Evolutionary conservation across 306 rosid species (phyloP).

Genomic region (Inga leiocalycina): DNA sequence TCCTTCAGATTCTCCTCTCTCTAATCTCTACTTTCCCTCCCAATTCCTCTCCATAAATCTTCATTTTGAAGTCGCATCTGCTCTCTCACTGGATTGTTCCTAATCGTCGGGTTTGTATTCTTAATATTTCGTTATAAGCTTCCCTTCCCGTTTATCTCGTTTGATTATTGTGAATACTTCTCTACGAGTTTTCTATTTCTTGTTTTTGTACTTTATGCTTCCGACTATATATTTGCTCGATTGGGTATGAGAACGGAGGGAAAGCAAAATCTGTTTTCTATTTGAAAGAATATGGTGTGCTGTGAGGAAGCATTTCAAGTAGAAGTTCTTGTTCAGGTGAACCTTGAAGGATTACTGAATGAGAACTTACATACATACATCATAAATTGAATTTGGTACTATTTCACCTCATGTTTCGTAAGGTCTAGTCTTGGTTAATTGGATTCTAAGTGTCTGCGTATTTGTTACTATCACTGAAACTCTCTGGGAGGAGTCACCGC

Average conservation of each 20-base stretch:
- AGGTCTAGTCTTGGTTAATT: background rate
- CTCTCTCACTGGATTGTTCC: background rate
- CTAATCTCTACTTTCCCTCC: background rate
- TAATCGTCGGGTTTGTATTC: conserved; percentile 1
- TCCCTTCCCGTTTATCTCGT: conserved; percentile 25
- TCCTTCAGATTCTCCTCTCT: conserved; percentile 69
- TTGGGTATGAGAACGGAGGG: background rate
- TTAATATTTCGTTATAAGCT: background rate
- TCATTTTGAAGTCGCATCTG: background rate
- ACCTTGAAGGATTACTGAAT: background rate
- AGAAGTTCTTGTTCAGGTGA: conserved; percentile 1
- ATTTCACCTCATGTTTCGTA: background rate
- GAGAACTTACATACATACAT: background rate
- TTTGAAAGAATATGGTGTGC: background rate
- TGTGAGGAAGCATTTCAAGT: background rate
- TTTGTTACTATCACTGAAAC: background rate
- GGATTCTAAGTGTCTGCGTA: background rate
- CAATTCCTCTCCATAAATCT: conserved; percentile 6
- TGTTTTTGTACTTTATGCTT: background rate
- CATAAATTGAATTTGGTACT: background rate
- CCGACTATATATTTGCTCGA: background rate
- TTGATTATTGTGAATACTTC: conserved; percentile 16
- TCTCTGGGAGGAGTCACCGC: background rate
- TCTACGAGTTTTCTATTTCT: background rate
- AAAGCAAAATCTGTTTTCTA: background rate